Evolutionary conservation across 139 green algal species (phyloP).

Genomic region (Chlorella sp.): DNA sequence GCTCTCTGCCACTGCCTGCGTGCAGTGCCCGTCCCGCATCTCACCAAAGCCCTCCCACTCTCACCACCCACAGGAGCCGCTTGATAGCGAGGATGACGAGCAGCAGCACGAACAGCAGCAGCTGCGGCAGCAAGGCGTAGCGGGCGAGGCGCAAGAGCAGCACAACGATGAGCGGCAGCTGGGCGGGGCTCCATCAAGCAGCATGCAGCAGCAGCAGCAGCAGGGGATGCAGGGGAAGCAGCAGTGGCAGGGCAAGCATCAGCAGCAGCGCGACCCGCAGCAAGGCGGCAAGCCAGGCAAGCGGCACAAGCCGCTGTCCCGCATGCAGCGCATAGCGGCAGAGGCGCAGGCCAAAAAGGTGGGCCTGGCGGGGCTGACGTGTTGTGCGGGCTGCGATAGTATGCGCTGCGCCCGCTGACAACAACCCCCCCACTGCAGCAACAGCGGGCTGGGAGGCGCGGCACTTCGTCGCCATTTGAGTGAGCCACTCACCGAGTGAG

Average conservation of each 20-base stretch:
- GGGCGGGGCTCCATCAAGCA: neutral
- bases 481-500: no score
- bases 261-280: no score
- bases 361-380: neutral
- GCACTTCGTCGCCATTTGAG: no score
- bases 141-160: neutral
- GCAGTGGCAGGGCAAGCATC: neutral
- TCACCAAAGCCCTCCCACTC: no score
- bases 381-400: neutral
- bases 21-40: neutral
- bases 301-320: constrained; percentile 36
- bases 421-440: no score
- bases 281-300: constrained; percentile 3
- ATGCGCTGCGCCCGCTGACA: no score
- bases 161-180: neutral
- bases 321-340: constrained; percentile 44
- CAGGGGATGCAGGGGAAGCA: neutral
- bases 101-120: neutral
- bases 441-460: no score
- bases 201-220: neutral
- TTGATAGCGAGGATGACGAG: neutral
- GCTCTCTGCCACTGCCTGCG: neutral
- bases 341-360: constrained; percentile 45
- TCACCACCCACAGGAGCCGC: neutral
- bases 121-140: neutral